A percentile compares a stretch with the other conserved stretches of the same genome.
Conservation (phyloP, 108 stramenopile genomes). For the Cyclostephanos invisitatus region DNA sequence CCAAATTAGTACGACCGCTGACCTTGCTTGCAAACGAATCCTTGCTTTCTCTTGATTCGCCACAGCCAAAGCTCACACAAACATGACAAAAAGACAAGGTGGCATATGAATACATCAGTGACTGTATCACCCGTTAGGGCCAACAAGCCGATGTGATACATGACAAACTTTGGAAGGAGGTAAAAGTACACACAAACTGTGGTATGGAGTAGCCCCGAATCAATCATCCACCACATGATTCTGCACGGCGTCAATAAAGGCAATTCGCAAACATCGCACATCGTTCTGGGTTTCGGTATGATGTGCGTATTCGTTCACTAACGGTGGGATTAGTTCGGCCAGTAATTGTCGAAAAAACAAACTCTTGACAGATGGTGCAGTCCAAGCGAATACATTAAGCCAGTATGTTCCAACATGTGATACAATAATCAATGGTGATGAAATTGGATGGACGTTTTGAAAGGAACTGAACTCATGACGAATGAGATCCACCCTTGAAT, state of each 20-base stretch:
- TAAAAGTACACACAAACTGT: not conserved
- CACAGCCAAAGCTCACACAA: not conserved
- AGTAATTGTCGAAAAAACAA: slow-evolving; percentile 3
- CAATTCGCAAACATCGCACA: not conserved
- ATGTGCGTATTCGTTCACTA: not conserved
- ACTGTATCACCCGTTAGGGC: not conserved
- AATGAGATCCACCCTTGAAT: too few species aligned
- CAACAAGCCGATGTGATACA: not conserved
- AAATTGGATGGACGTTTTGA: slow-evolving; percentile 8
- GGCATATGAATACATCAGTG: not conserved
- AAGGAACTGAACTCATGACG: too few species aligned
- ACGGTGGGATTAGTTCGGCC: not conserved
- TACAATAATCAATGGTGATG: not conserved
- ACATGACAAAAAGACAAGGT: not conserved
- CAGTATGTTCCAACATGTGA: slow-evolving; percentile 1
- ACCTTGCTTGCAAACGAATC: too few species aligned
- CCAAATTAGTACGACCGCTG: too few species aligned
- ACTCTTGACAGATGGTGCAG: not conserved
- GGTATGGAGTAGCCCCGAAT: not conserved
- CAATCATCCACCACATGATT: not conserved
- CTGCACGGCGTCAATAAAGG: slow-evolving; percentile 1
- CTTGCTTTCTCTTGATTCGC: too few species aligned
- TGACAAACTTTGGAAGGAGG: slow-evolving; percentile 1
- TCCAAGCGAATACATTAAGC: not conserved
- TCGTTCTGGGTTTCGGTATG: not conserved